Conservation (phyloP, 2,329 filamentous ascomycete genomes). For the Talaromyces piceae region DNA sequence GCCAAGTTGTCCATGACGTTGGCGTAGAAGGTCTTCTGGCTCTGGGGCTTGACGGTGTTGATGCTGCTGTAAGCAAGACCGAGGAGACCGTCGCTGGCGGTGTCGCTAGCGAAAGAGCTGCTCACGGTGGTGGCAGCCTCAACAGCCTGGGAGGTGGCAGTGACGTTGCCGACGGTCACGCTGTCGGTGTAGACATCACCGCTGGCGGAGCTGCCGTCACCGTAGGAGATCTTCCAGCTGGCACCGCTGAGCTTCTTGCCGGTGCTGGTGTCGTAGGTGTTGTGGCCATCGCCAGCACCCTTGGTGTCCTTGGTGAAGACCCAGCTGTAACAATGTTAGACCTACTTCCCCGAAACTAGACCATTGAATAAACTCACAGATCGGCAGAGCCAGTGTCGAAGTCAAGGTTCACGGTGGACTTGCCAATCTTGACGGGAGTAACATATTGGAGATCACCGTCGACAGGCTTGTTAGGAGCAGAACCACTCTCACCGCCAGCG, state of each 20-base stretch:
- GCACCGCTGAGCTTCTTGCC: conserved; percentile 41
- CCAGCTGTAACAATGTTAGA: conserved; percentile 42
- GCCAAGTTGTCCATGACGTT: conserved; percentile 47
- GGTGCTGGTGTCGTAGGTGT: conserved; percentile 50
- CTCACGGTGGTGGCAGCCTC: conserved; percentile 58
- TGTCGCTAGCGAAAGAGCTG: conserved; percentile 43
- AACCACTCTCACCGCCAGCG: conserved; percentile 7
- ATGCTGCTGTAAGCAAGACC: conserved; percentile 53
- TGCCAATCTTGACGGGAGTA: conserved; percentile 56
- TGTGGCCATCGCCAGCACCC: conserved; percentile 47
- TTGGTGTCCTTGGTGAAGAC: conserved; percentile 57
- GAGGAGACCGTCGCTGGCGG: conserved; percentile 51
- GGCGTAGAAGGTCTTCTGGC: conserved; percentile 54
- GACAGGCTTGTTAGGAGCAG: conserved; percentile 35
- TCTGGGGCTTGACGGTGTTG: conserved; percentile 38
- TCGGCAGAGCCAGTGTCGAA: conserved; percentile 65
- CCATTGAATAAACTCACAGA: conserved; percentile 43
- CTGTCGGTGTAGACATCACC: conserved; percentile 61
- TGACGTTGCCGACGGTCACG: conserved; percentile 54
- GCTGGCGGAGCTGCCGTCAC: conserved; percentile 55
- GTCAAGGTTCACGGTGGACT: conserved; percentile 57
- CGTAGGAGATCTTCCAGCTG: conserved; percentile 57
- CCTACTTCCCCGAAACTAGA: not conserved
- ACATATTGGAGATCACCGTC: conserved; percentile 52
- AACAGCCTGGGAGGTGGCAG: conserved; percentile 55